Evolutionary conservation across 2,329 filamentous ascomycete species (phyloP), one percentile per base, ranked within the genome.

Genomic region (Kalaharituber pfeilii): DNA sequence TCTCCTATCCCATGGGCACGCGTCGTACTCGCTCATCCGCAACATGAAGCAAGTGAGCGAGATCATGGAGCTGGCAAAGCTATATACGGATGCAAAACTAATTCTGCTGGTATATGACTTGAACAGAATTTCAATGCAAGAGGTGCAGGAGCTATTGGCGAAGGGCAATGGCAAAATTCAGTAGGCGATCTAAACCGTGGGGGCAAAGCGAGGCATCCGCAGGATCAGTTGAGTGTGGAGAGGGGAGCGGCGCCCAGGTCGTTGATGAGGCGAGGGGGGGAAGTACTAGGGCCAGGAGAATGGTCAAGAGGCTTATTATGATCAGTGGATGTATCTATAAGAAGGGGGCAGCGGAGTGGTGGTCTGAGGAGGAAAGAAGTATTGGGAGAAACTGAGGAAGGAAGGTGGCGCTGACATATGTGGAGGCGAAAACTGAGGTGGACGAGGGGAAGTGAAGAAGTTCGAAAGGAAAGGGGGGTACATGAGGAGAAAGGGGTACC

Each of bases 1-100:
- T 56, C 78, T 93, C 6, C 77, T 91, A 42, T 73, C 79, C 51
- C 78, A 80, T 60, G 78, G 77, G 29, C 89, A 84, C 82, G 78
- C 77, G 60, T 81, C 91, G 53, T 87, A 82, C 56, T 85, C 81
- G 66, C 72, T 91, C 57, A 81, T 93, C 66, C 82, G 86, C 63
- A 77, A 79, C 59, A 71, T 77, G n/a, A 78, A 79, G 0, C 85
- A 91, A 61, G 74, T 76, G 44, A 65, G 71, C 2, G 71, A 79
- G 52, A 80, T 93, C 55, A 69, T 81, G 62, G 74, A 74, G 54
- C 74, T 84, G 2, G 78, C 74, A 56, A 62, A 66, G 2, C 67
- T 73, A 18, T 75, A 72, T 18, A 72, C 77, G 53, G 74, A 74
- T 1, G 81, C 81, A 25, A 81, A 76, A 58, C 69, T 91, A 33